Evolutionary conservation across 768 basidiomycete species (phyloP).

Genomic region (Zangia roseola): DNA sequence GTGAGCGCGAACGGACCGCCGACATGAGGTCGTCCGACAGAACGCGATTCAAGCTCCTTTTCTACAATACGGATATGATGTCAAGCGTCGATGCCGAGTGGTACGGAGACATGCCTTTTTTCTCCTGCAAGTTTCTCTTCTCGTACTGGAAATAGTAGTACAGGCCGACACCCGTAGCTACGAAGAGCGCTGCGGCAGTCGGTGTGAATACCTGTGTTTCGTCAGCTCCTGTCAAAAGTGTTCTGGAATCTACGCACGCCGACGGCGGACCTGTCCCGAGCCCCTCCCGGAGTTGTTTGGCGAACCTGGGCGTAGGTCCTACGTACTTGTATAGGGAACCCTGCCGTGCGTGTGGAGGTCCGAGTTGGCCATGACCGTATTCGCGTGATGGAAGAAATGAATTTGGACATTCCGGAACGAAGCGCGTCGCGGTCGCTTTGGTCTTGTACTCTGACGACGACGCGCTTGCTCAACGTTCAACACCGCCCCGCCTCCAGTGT

Average conservation of each 20-base stretch:
- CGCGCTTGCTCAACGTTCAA: too few species aligned
- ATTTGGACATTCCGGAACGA: conserved; percentile 15
- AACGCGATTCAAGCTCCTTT: conserved; percentile 68
- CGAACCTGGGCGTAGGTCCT: conserved; percentile 19
- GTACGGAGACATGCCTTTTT: conserved; percentile 56
- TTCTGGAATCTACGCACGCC: conserved; percentile 26
- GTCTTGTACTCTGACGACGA: too few species aligned
- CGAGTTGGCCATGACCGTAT: conserved; percentile 14
- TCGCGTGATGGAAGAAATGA: conserved; percentile 20
- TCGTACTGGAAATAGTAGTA: conserved; percentile 88
- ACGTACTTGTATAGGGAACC: background rate
- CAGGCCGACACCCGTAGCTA: conserved; percentile 78
- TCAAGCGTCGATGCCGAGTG: background rate
- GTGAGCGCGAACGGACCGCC: conserved; percentile 87
- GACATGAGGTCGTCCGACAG: conserved; percentile 82
- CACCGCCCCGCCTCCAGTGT: too few species aligned
- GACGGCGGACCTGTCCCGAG: conserved; percentile 34
- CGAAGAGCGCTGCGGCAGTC: conserved; percentile 75
- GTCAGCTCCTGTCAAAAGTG: background rate
- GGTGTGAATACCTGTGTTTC: conserved; percentile 84
- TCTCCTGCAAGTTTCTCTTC: conserved; percentile 73
- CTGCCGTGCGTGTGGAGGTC: background rate
- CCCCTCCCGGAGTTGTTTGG: conserved; percentile 23
- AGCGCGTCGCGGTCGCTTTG: too few species aligned
- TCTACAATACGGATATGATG: conserved; percentile 40